Conservation (phyloP, 2,329 filamentous ascomycete species). For the Paraphaeosphaeria minitans region DNA sequence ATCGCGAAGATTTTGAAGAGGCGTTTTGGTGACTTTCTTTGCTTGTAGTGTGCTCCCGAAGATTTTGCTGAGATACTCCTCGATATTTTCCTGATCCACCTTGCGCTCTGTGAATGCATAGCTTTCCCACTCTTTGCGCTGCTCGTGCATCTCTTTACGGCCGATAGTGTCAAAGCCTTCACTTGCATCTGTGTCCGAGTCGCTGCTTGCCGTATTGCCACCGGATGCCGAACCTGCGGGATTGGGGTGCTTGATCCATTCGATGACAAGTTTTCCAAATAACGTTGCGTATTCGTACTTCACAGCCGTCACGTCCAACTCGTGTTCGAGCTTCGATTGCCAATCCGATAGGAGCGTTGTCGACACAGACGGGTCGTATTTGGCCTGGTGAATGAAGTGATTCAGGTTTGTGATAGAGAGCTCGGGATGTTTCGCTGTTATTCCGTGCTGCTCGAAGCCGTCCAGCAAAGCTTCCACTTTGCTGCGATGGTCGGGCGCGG, state of each 20-base stretch:
- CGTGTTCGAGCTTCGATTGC: conserved; percentile 29
- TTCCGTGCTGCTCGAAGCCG: conserved; percentile 25
- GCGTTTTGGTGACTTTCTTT: conserved; percentile 44
- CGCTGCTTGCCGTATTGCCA: background rate
- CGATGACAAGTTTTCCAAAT: conserved; percentile 33
- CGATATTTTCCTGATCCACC: conserved; percentile 54
- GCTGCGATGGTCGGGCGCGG: conserved; percentile 9
- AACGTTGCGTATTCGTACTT: conserved; percentile 36
- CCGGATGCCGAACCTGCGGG: conserved; percentile 2
- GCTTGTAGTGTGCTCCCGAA: conserved; percentile 53
- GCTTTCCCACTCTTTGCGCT: conserved; percentile 57
- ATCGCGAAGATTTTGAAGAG: conserved; percentile 50
- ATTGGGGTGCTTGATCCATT: conserved; percentile 39
- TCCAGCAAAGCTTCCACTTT: conserved; percentile 29
- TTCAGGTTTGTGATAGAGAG: conserved; percentile 25
- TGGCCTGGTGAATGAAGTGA: conserved; percentile 34
- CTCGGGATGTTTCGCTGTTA: conserved; percentile 18
- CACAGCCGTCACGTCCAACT: conserved; percentile 35
- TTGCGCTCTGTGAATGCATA: conserved; percentile 59
- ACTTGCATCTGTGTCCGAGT: conserved; percentile 13
- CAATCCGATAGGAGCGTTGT: conserved; percentile 27
- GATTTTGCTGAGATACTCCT: conserved; percentile 56
- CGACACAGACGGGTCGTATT: conserved; percentile 35
- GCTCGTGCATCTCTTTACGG: conserved; percentile 50
- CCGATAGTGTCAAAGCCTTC: conserved; percentile 52